Evolutionary conservation across 2,329 filamentous ascomycete species (phyloP).

Genomic region (Colletotrichum orchidophilum): DNA sequence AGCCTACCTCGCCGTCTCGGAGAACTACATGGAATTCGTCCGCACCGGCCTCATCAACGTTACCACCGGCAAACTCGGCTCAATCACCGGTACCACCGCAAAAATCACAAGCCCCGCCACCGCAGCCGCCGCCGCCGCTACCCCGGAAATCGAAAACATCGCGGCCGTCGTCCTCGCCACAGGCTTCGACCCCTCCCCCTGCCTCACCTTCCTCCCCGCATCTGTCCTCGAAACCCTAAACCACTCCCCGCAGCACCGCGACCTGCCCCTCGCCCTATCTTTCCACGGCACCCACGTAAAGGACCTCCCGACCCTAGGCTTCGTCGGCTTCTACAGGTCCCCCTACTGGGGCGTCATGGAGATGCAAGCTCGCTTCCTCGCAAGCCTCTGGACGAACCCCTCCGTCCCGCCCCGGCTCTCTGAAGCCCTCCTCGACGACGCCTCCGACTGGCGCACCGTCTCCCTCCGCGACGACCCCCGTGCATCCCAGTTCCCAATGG

Average conservation of each 20-base stretch:
- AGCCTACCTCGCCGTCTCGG: constrained; percentile 74
- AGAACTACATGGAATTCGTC: constrained; percentile 79
- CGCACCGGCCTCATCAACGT: constrained; percentile 68
- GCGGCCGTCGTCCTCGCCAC: constrained; percentile 78
- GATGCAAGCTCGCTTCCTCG: constrained; percentile 80
- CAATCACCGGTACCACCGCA: constrained; percentile 46
- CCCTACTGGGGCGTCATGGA: constrained; percentile 91
- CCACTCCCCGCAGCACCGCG: constrained; percentile 62
- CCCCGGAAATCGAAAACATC: constrained; percentile 58
- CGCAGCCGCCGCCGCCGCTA: constrained; percentile 29
- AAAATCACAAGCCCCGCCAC: constrained; percentile 43
- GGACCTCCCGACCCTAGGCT: constrained; percentile 71
- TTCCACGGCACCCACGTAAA: constrained; percentile 73
- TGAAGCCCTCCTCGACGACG: constrained; percentile 54
- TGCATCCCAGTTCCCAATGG: constrained; percentile 81
- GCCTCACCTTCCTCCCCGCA: constrained; percentile 70
- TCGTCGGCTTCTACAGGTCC: constrained; percentile 85
- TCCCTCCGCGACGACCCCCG: constrained; percentile 61
- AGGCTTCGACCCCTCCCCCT: constrained; percentile 73
- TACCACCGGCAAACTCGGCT: constrained; percentile 57
- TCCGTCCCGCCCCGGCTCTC: constrained; percentile 42
- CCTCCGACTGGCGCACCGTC: constrained; percentile 56
- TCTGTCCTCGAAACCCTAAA: constrained; percentile 65
- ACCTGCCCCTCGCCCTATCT: constrained; percentile 72
- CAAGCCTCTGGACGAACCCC: constrained; percentile 63